Base-by-base conservation (phyloP, 371 early-diverging fungal species). In the Mucor indicus region DNA sequence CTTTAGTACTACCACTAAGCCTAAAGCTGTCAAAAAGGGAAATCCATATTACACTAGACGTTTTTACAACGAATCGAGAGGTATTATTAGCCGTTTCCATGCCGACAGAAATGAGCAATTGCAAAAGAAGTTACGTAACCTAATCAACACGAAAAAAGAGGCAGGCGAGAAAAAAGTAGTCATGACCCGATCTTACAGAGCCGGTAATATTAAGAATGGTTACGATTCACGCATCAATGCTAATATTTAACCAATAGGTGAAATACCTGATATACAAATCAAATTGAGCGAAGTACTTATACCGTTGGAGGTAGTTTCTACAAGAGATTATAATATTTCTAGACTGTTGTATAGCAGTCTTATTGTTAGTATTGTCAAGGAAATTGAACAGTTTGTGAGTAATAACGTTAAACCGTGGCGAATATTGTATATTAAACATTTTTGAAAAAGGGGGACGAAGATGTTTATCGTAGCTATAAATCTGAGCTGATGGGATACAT, bases 181-280 rank as follows among this genome's bases (percentile, higher is more conserved):
- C 0, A 60, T 89, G 41, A 72, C 66, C 30, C 75, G 91, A 13
- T 71, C 72, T 21, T 91, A 91, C 55, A 67, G 89, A 27, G 62
- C 72, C 25, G 75, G 73, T 68, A 55, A 43, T 53, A 35, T 2
- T 45, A 15, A n/a, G n/a, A n/a, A n/a, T n/a, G n/a, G n/a, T n/a
- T n/a, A n/a, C 13, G 15, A 44, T 19, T 10, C 6, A 11, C 38
- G 9, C 1, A 31, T 43, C 15, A 15, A 33, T 9, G 4, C 11
- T 17, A 9, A 21, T 20, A 8, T 16, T 13, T 30, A 27, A 19
- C 12, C 20, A 21, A 2, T 3, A 70, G 89, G 91, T 1, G 89
- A 89, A 36, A 66, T 89, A 7, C 91, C 90, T 0, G 91, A 91
- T 62, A 83, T 91, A 33, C 81, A 86, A 53, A 87, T 91, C 43